Percentiles rank a stretch among this genome's conserved stretches.
Conservation (phyloP, 306 rosid species). For the Castanopsis chinensis region DNA sequence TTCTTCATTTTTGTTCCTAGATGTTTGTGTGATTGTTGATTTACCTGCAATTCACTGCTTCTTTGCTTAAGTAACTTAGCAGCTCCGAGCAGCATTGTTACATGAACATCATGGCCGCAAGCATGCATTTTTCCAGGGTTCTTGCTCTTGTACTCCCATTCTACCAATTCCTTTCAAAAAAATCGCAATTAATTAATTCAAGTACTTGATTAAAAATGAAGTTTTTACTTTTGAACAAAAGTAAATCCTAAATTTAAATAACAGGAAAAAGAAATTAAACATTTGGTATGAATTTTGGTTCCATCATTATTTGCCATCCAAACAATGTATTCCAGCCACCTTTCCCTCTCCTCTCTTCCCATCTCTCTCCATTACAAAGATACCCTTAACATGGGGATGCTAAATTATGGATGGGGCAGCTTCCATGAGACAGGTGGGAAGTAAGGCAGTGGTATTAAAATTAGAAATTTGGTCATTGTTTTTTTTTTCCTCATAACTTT, state of each 20-base stretch:
- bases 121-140: conserved; percentile 59
- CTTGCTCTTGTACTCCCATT: conserved; percentile 67
- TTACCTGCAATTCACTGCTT: conserved; percentile 42
- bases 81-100: conserved; percentile 64
- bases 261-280: background rate
- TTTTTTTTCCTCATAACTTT: too few relatives aligned
- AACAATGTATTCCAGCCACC: background rate
- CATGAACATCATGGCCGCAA: conserved; percentile 66
- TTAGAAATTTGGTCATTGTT: too few relatives aligned
- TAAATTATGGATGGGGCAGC: too few relatives aligned
- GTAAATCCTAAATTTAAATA: background rate
- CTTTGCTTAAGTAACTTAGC: conserved; percentile 53
- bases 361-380: too few relatives aligned
- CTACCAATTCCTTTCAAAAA: conserved; percentile 56
- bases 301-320: background rate
- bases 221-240: background rate
- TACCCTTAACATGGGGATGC: too few relatives aligned
- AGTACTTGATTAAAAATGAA: background rate
- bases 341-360: too few relatives aligned
- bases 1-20: background rate
- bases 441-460: too few relatives aligned
- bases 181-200: background rate
- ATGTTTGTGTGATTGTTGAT: background rate
- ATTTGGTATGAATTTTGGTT: background rate
- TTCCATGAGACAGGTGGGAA: too few relatives aligned